Evolutionary conservation across 495 filamentous ascomycete species (phyloP).

Genomic region (Penicillium turbatum): DNA sequence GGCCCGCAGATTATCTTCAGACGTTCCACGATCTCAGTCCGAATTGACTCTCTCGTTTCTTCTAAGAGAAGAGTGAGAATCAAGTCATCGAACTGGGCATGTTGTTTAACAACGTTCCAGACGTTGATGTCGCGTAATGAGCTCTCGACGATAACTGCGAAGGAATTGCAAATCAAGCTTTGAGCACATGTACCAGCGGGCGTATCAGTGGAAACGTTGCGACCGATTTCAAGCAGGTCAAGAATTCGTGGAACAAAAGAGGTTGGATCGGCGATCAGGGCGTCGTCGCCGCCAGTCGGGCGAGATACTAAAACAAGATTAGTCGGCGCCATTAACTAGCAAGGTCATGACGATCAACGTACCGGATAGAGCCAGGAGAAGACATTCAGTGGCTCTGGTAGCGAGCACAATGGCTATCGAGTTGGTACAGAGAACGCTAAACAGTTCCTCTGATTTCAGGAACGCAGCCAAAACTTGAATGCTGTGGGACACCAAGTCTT

Average conservation of each 20-base stretch:
- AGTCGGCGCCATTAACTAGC: not conserved
- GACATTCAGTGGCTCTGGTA: conserved; percentile 34
- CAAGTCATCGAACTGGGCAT: conserved; percentile 40
- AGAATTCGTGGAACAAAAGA: conserved; percentile 30
- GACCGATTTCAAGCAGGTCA: conserved; percentile 29
- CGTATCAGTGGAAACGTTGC: conserved; percentile 4
- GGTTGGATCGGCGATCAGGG: conserved; percentile 18
- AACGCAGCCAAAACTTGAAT: conserved; percentile 38
- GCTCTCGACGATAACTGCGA: conserved; percentile 61
- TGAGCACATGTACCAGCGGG: conserved; percentile 16
- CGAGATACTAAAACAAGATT: conserved; percentile 15
- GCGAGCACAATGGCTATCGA: conserved; percentile 29
- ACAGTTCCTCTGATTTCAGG: conserved; percentile 36
- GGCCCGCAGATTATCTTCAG: conserved; percentile 32
- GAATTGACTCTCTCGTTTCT: conserved; percentile 29
- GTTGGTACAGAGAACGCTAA: conserved; percentile 14
- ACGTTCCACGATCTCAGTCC: conserved; percentile 36
- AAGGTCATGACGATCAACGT: not conserved
- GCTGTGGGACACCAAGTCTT: conserved; percentile 42
- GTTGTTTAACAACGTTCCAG: conserved; percentile 54
- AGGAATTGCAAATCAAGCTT: conserved; percentile 49
- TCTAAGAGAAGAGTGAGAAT: conserved; percentile 34
- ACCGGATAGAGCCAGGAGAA: conserved; percentile 27
- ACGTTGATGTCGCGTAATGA: conserved; percentile 55
- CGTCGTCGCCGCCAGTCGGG: conserved; percentile 5